Conservation (phyloP, 108 stramenopile genomes). For the Epipyxis sp. region DNA sequence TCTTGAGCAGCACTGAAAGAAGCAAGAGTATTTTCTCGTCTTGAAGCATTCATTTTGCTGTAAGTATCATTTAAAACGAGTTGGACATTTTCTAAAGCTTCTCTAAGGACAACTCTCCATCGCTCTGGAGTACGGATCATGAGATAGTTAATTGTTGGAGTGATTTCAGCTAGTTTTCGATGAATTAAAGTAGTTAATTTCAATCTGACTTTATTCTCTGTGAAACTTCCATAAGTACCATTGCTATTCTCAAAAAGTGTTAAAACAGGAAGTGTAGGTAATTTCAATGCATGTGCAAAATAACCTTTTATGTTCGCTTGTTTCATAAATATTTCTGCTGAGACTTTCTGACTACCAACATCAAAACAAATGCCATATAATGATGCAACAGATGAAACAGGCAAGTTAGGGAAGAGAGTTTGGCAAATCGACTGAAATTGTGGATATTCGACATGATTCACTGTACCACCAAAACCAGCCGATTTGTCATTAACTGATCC, state of each 20-base stretch:
- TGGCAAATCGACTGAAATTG: constrained; percentile 10
- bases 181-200: not conserved
- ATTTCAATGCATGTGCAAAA: not conserved
- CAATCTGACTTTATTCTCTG: not conserved
- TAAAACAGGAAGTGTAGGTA: constrained; percentile 1
- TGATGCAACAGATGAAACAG: not conserved
- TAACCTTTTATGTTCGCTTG: not conserved
- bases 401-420: constrained; percentile 13
- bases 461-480: not conserved
- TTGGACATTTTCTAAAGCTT: not conserved
- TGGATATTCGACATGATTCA: constrained; percentile 14
- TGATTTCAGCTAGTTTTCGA: not conserved
- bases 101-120: not conserved
- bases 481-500: too few species aligned
- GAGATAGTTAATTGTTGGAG: not conserved
- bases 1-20: not conserved
- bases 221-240: not conserved
- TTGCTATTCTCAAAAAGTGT: not conserved
- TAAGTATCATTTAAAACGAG: not conserved
- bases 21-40: not conserved
- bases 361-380: not conserved
- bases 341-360: not conserved
- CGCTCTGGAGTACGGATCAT: not conserved
- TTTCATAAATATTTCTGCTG: constrained; percentile 7
- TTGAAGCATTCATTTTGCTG: not conserved